A percentile compares a stretch with the other conserved stretches of the same genome.
Conservation (phyloP, 768 basidiomycete species). For the Tylopilus balloui region DNA sequence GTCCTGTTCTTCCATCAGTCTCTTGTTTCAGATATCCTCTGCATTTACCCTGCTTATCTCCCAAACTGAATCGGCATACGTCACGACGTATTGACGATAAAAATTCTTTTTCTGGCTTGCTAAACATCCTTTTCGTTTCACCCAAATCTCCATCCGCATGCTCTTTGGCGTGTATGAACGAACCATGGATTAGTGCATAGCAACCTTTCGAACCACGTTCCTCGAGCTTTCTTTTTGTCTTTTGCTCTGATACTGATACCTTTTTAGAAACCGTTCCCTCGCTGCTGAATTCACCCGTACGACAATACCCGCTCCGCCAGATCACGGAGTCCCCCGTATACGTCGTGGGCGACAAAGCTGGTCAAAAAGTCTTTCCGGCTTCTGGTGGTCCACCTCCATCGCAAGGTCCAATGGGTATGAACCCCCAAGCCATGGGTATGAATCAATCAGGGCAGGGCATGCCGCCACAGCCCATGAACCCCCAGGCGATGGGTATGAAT, state of each 20-base stretch:
- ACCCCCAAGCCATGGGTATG: slow-evolving; percentile 23
- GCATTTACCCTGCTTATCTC: slow-evolving; percentile 12
- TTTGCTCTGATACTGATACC: slow-evolving; percentile 7
- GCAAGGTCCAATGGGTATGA: slow-evolving; percentile 26
- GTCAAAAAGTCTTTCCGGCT: slow-evolving; percentile 54
- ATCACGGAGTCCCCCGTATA: slow-evolving; percentile 64
- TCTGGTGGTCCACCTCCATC: slow-evolving; percentile 33
- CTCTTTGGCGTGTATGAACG: not conserved
- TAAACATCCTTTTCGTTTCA: not conserved
- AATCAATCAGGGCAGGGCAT: slow-evolving; percentile 23
- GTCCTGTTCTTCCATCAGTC: not conserved
- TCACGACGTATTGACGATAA: not conserved
- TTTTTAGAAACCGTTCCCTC: slow-evolving; percentile 54
- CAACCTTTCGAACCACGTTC: not conserved
- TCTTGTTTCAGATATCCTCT: slow-evolving; percentile 20
- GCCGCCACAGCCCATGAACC: slow-evolving; percentile 24
- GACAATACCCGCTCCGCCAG: slow-evolving; percentile 65
- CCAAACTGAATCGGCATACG: not conserved
- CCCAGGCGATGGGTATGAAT: slow-evolving; percentile 22
- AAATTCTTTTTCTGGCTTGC: not conserved
- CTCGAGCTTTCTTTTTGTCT: slow-evolving; percentile 1
- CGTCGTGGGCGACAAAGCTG: slow-evolving; percentile 67
- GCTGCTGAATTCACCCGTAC: slow-evolving; percentile 56
- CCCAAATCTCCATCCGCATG: not conserved
- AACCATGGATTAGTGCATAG: not conserved